Base-by-base conservation (phyloP, 2,329 filamentous ascomycete genomes). In the Colletotrichum eleusines region DNA sequence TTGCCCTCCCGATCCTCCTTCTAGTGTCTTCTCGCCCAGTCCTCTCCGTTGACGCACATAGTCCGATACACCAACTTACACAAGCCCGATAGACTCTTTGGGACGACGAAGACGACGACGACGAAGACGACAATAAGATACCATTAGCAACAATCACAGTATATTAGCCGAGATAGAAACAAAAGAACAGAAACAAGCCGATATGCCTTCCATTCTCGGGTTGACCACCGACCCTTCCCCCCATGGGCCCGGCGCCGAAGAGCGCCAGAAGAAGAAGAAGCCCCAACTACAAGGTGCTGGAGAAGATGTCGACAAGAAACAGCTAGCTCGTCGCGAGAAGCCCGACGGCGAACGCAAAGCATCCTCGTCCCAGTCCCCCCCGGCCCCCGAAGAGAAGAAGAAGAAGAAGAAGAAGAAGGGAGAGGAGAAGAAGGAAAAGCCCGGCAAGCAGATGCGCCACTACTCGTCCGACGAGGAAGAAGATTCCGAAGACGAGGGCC, bases 141-240 rank as follows among this genome's bases (percentile, higher is more conserved):
- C 18, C 14, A 38, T 4, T n/a, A 33, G 3, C 23, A 9, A n/a
- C 6, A n/a, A 40, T 26, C 48, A 6, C 26, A 46, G 28, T 28
- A 61, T n/a, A n/a, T n/a, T 28, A 46, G 35, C 28, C 48, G 18
- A 35, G 5, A 18, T 26, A 66, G 40, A 2, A 31, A n/a, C 6
- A 23, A 26, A 0, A 48, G 16, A 54, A 20, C 23, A 54, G 3
- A 28, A 42, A 50, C 6, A 63, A 58, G 20, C 66, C 65, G 69
- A 50, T 2, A 77, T 80, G 78, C 78, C 79, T 59, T 78, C 78
- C 60, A 73, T 76, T 18, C 77, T 80, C 40, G 78, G 78, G 55
- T 75, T 80, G 40, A 80, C 78, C 38, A 79, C 69, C 73, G 77
- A 79, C 54, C 63, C 74, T 57, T 72, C 70, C 31, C 66, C 72